phyloP scores from a whole-genome alignment of 805 yeast species.

The Nakazawaea anatomiae region DNA sequence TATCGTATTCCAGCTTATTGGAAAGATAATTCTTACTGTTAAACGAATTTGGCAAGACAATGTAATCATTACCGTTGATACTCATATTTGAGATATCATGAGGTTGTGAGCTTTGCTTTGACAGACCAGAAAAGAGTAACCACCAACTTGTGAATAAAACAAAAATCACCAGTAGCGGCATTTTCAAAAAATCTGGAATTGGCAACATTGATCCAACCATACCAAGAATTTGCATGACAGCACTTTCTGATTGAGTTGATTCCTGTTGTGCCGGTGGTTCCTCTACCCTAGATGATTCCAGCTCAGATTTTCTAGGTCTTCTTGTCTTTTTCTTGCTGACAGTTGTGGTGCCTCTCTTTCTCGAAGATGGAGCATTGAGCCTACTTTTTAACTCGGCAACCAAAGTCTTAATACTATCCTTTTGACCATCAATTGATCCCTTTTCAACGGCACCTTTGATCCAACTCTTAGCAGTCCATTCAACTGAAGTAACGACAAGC shows the following conservation, averaged over 20 bases:
- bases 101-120: constrained; percentile 3
- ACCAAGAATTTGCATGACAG: constrained; percentile 10
- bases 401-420: constrained; percentile 46
- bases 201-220: constrained; percentile 12
- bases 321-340: constrained; percentile 13
- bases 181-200: constrained; percentile 18
- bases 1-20: constrained; percentile 45
- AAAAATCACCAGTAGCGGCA: constrained; percentile 15
- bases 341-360: constrained; percentile 12
- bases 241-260: constrained; percentile 10
- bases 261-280: constrained; percentile 14
- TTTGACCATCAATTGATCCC: constrained; percentile 69
- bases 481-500: constrained; percentile 47
- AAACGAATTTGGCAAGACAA: constrained; percentile 34
- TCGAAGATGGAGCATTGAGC: constrained; percentile 16
- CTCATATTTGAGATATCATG: constrained; percentile 11
- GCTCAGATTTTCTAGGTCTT: constrained; percentile 16
- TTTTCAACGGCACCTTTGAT: constrained; percentile 70
- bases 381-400: constrained; percentile 40
- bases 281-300: neutral
- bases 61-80: constrained; percentile 30
- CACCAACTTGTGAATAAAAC: constrained; percentile 14
- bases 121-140: constrained; percentile 9
- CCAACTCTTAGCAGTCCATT: constrained; percentile 78
- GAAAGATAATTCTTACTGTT: constrained; percentile 22